These are phyloP conservation scores for Lycium ferocissimum DNA, from an alignment of 257 asterid genomes.

Conservation along the genomic window DNA sequence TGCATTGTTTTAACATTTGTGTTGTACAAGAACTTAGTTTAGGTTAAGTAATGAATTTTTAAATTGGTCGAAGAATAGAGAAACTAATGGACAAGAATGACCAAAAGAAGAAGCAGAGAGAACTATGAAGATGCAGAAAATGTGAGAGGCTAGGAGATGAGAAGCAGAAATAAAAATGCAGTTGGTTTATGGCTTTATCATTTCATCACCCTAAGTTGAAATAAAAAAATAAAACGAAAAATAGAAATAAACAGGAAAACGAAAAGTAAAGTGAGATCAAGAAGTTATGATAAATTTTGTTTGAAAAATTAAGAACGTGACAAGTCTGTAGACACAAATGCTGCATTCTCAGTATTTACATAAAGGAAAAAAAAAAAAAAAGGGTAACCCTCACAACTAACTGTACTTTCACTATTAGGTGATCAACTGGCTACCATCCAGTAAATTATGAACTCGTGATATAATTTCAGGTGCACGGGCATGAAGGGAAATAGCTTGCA, in stretches of 20 bases:
- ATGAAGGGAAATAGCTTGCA: neutral
- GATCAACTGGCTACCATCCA: no score
- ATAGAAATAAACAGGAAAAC: no score
- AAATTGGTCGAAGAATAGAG: neutral
- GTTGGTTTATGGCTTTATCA: no score
- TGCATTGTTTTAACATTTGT: neutral
- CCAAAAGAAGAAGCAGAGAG: neutral
- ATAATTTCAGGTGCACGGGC: neutral
- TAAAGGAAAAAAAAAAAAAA: no score
- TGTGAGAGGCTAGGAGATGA: no score
- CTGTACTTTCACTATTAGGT: no score
- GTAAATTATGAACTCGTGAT: no score
- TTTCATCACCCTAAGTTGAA: no score
- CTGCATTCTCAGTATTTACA: neutral
- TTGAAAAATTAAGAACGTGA: neutral
- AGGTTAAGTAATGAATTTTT: neutral
- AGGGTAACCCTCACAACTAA: no score
- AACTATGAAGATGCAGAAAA: neutral
- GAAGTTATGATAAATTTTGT: neutral
- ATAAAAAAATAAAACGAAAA: no score
- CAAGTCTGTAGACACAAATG: neutral
- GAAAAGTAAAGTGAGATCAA: neutral
- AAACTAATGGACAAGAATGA: neutral
- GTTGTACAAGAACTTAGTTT: neutral
- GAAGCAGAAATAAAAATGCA: no score